Evolutionary conservation across 108 stramenopile genomes (phyloP).

Genomic region (Epithemia pelagica): DNA sequence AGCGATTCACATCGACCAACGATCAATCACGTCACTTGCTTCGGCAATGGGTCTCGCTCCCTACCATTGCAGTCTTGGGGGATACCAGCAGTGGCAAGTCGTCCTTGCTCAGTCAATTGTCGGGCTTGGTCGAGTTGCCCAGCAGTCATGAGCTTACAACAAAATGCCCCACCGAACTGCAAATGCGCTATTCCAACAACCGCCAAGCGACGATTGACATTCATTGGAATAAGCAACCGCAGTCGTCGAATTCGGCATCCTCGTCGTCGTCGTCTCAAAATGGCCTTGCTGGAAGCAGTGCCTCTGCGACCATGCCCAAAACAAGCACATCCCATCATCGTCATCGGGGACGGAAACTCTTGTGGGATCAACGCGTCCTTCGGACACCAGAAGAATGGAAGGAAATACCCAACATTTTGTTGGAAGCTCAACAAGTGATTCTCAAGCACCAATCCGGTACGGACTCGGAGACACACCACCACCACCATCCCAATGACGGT

Average conservation of each 20-base stretch:
- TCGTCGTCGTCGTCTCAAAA: background rate
- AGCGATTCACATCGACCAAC: background rate
- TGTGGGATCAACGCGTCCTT: slow-evolving; percentile 8
- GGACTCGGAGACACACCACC: slow-evolving; percentile 12
- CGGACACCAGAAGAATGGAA: slow-evolving; percentile 23
- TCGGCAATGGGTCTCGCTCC: slow-evolving; percentile 32
- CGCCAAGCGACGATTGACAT: slow-evolving; percentile 14
- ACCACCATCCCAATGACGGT: background rate
- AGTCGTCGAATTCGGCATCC: background rate
- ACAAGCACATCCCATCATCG: background rate
- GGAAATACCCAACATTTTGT: slow-evolving; percentile 28
- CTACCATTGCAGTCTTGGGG: slow-evolving; percentile 63
- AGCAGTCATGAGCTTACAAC: slow-evolving; percentile 45
- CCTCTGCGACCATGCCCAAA: background rate
- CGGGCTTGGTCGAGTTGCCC: slow-evolving; percentile 51
- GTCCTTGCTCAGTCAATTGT: slow-evolving; percentile 33
- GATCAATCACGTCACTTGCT: background rate
- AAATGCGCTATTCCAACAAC: slow-evolving; percentile 8
- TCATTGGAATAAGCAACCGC: slow-evolving; percentile 10
- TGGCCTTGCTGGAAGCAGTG: background rate
- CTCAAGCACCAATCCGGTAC: slow-evolving; percentile 22
- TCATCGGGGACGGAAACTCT: background rate
- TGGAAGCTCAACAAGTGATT: slow-evolving; percentile 44
- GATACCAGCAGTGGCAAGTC: slow-evolving; percentile 63
- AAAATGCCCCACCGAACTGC: slow-evolving; percentile 17